Evolutionary conservation across 1,284 basidiomycete species (phyloP).

Genomic region (Leccinum pseudoinsigne): DNA sequence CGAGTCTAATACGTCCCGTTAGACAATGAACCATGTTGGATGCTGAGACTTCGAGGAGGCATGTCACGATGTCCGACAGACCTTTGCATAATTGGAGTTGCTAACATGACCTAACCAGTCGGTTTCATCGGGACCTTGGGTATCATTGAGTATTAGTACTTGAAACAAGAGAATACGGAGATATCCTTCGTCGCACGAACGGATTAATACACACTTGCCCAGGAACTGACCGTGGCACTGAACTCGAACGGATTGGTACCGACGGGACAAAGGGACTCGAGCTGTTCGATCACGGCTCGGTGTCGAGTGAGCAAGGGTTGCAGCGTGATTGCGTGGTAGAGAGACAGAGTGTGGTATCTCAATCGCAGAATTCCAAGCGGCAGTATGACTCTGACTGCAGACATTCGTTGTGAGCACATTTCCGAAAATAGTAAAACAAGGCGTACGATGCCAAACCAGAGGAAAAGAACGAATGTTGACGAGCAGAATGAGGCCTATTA

Average conservation of each 20-base stretch:
- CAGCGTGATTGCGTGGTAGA: constrained; percentile 27
- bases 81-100: constrained; percentile 75
- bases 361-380: constrained; percentile 39
- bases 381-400: constrained; percentile 53
- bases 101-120: constrained; percentile 71
- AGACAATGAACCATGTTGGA: background rate
- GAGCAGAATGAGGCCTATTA: constrained; percentile 40
- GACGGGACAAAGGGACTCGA: constrained; percentile 49
- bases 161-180: background rate
- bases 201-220: constrained; percentile 53
- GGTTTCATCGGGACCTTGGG: constrained; percentile 61
- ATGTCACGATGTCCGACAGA: constrained; percentile 18
- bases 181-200: background rate
- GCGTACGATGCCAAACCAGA: constrained; percentile 65
- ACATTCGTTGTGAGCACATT: background rate
- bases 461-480: constrained; percentile 59
- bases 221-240: constrained; percentile 39
- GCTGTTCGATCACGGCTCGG: constrained; percentile 42
- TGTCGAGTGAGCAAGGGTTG: constrained; percentile 38
- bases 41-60: background rate
- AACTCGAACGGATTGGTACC: constrained; percentile 56
- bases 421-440: background rate
- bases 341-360: constrained; percentile 13
- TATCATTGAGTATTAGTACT: constrained; percentile 2
- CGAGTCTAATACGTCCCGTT: constrained; percentile 32